Evolutionary conservation across 352 stramenopile species (phyloP).

Genomic region (Globisporangium middletonii): DNA sequence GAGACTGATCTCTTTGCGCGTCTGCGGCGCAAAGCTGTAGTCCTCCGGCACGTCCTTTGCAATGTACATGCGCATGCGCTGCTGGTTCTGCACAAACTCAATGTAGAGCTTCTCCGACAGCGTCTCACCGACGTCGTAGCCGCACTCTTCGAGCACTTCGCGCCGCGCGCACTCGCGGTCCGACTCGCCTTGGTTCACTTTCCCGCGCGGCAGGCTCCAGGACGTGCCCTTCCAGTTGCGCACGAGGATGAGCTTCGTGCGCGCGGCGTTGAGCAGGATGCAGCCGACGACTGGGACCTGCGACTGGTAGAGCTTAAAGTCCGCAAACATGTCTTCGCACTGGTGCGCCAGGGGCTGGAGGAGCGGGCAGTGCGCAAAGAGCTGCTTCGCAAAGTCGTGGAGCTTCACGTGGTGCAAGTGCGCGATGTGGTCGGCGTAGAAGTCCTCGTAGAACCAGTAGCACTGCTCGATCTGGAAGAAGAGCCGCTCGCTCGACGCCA

Average conservation of each 20-base stretch:
- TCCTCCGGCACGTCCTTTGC: slow-evolving; percentile 86
- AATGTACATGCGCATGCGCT: slow-evolving; percentile 92
- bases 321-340: slow-evolving; percentile 90
- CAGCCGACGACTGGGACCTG: slow-evolving; percentile 93
- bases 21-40: slow-evolving; percentile 91
- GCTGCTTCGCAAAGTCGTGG: slow-evolving; percentile 90
- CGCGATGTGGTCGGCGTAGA: slow-evolving; percentile 89
- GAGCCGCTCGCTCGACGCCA: slow-evolving; percentile 89
- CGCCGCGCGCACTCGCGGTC: slow-evolving; percentile 84
- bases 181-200: slow-evolving; percentile 91
- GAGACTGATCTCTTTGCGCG: slow-evolving; percentile 92
- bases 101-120: slow-evolving; percentile 78
- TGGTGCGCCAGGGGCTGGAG: slow-evolving; percentile 75
- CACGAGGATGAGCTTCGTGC: slow-evolving; percentile 89
- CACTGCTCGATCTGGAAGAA: slow-evolving; percentile 98
- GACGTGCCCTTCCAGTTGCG: slow-evolving; percentile 89
- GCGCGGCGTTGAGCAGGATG: slow-evolving; percentile 87
- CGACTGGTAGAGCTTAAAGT: slow-evolving; percentile 93
- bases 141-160: slow-evolving; percentile 92
- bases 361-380: slow-evolving; percentile 91
- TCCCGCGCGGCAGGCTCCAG: slow-evolving; percentile 90
- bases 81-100: slow-evolving; percentile 82
- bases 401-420: slow-evolving; percentile 89
- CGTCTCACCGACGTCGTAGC: slow-evolving; percentile 80
- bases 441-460: slow-evolving; percentile 98